phyloP scores from a whole-genome alignment of 2,329 filamentous ascomycete genomes.

The Diaporthe vaccinii region DNA sequence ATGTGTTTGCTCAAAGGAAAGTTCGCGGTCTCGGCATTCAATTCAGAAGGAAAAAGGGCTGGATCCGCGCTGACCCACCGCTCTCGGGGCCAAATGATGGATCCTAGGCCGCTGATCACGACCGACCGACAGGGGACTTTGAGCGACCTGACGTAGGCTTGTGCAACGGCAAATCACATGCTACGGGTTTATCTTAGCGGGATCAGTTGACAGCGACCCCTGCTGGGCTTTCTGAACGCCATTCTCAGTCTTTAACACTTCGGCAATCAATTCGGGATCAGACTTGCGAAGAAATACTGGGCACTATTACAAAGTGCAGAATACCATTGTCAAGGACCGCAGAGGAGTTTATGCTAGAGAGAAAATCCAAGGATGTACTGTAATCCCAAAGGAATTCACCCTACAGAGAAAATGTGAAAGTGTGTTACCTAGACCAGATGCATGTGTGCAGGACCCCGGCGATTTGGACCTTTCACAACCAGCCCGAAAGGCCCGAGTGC shows the following conservation, averaged over 20 bases:
- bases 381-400: not conserved
- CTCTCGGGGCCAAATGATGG: slow-evolving; percentile 22
- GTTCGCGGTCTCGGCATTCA: slow-evolving; percentile 23
- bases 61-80: slow-evolving; percentile 4
- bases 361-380: not conserved
- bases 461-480: not conserved
- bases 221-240: not conserved
- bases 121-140: slow-evolving; percentile 21
- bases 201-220: not conserved
- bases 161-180: slow-evolving; percentile 25
- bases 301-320: not conserved
- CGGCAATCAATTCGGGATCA: not conserved
- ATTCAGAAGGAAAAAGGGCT: slow-evolving; percentile 10
- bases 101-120: slow-evolving; percentile 18
- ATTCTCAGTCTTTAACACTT: not conserved
- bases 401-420: not conserved
- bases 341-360: not conserved
- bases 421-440: not conserved
- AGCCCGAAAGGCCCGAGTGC: not conserved
- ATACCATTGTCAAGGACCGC: not conserved
- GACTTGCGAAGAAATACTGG: not conserved
- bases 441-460: not conserved
- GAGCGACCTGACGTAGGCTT: slow-evolving; percentile 11
- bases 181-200: slow-evolving; percentile 25
- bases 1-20: not conserved